Conservation (phyloP, 345 rosid species). For the Citrus trifoliata region DNA sequence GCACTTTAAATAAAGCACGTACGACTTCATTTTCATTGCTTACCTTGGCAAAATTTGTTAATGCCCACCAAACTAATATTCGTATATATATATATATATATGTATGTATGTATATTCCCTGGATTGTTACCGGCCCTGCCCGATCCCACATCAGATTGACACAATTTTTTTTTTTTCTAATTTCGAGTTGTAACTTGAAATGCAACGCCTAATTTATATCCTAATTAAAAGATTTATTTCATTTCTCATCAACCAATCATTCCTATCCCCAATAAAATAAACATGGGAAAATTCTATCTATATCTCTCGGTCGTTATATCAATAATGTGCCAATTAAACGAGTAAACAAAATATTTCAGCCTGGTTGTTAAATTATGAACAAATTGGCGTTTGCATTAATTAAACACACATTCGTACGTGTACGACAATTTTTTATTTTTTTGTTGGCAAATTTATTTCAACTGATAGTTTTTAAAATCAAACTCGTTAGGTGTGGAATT, state of each 20-base stretch:
- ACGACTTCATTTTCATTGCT: background rate
- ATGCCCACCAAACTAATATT: background rate
- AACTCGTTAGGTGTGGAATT: background rate
- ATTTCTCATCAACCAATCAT: background rate
- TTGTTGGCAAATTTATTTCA: background rate
- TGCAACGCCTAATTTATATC: background rate
- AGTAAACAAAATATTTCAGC: background rate
- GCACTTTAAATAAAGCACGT: background rate
- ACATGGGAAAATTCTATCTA: background rate
- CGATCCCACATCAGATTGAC: background rate
- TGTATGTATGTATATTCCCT: background rate
- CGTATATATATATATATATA: background rate
- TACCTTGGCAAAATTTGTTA: background rate
- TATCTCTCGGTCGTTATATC: background rate
- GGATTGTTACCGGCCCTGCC: background rate
- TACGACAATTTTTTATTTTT: background rate
- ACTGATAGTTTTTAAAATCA: background rate
- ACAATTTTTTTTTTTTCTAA: background rate
- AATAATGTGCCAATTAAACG: background rate
- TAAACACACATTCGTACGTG: background rate
- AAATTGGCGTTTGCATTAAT: background rate
- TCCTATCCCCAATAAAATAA: background rate
- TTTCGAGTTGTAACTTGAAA: background rate
- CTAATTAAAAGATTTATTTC: background rate
- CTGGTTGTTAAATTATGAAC: background rate